Percentiles rank a stretch among this genome's conserved stretches.
Evolutionary conservation across 129 eudicot species (phyloP).

Genomic region (Kitagawia praeruptora): DNA sequence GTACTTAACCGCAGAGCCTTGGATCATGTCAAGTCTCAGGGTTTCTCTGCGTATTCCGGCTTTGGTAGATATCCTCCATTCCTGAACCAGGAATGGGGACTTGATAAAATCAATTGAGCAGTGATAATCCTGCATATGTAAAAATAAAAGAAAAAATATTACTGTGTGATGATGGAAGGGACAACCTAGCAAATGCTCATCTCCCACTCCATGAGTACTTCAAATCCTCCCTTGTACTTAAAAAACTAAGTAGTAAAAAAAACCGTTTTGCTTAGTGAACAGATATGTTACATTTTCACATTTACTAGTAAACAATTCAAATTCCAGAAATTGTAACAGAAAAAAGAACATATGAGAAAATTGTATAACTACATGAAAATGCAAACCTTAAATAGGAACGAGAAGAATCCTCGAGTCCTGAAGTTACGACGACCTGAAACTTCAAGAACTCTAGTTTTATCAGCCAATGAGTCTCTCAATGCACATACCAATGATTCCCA

Average conservation of each 20-base stretch:
- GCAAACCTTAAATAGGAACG: slow-evolving; percentile 31
- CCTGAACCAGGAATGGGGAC: slow-evolving; percentile 44
- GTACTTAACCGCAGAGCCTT: slow-evolving; percentile 16
- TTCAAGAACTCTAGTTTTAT: slow-evolving; percentile 22
- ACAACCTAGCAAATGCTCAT: not conserved
- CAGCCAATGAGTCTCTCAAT: slow-evolving; percentile 21
- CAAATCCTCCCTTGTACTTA: too few relatives aligned
- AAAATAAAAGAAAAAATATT: too few relatives aligned
- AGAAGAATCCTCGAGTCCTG: slow-evolving; percentile 24
- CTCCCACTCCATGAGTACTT: not conserved
- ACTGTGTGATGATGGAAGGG: not conserved
- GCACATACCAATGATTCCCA: slow-evolving; percentile 44
- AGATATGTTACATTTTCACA: not conserved
- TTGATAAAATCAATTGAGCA: slow-evolving; percentile 31
- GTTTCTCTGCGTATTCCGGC: slow-evolving; percentile 31
- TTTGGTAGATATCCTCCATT: slow-evolving; percentile 29
- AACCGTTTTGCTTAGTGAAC: too few relatives aligned
- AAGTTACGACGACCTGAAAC: slow-evolving; percentile 24
- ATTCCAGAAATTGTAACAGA: not conserved
- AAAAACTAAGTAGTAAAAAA: too few relatives aligned
- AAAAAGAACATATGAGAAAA: not conserved
- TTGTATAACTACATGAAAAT: not conserved
- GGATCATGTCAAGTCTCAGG: slow-evolving; percentile 34
- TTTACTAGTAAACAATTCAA: not conserved
- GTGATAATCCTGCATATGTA: slow-evolving; percentile 28